Percentiles rank a stretch among this genome's conserved stretches.
phyloP scores from a whole-genome alignment of 257 asterid species.

The Solanum tacnaense region DNA sequence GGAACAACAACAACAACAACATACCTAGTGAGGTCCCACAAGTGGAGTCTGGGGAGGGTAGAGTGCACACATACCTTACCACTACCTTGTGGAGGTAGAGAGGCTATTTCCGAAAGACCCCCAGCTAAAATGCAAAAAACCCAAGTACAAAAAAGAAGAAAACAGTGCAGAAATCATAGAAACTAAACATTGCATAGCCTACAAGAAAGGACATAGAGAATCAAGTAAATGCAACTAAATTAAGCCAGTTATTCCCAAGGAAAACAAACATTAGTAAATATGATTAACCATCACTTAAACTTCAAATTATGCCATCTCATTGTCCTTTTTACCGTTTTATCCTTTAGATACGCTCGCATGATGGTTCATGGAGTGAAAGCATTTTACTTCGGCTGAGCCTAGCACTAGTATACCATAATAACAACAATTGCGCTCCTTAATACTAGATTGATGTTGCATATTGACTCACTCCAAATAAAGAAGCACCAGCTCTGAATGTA shows the following conservation, averaged over 20 bases:
- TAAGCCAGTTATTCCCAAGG: background rate
- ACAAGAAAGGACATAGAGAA: background rate
- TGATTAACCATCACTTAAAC: background rate
- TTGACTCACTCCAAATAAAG: constrained; percentile 85
- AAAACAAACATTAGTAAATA: background rate
- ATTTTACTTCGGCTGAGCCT: background rate
- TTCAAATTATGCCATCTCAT: background rate
- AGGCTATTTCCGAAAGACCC: background rate
- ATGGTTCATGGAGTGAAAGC: background rate
- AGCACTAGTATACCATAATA: background rate
- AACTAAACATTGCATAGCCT: background rate
- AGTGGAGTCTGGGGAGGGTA: background rate
- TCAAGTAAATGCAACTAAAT: background rate
- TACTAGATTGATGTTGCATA: background rate
- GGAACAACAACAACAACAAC: background rate
- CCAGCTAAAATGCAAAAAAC: background rate
- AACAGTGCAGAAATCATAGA: background rate
- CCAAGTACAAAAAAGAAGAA: no score
- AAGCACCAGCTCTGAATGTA: constrained; percentile 80
- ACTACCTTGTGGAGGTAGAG: background rate
- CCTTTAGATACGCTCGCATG: background rate
- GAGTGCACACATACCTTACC: background rate
- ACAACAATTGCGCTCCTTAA: background rate
- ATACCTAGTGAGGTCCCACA: background rate
- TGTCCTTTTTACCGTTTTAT: background rate